phyloP scores from a whole-genome alignment of 331 rosid species.

The Quercus tomentella region DNA sequence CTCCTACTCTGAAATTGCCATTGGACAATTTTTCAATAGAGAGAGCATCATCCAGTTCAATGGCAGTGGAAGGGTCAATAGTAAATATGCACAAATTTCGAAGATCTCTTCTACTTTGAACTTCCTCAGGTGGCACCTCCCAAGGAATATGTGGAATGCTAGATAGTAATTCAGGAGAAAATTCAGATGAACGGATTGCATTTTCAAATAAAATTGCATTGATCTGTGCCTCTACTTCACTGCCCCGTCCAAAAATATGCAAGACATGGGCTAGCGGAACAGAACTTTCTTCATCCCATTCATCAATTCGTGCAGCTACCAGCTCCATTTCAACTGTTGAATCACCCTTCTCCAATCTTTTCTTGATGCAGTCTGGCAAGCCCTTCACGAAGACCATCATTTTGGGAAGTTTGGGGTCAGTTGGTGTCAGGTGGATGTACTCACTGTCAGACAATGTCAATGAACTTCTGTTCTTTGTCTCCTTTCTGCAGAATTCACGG shows the following conservation, averaged over 20 bases:
- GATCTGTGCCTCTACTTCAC: slow-evolving; percentile 55
- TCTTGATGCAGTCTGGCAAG: slow-evolving; percentile 51
- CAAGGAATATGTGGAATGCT: slow-evolving; percentile 61
- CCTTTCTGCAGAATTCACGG: slow-evolving; percentile 36
- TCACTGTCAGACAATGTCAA: slow-evolving; percentile 32
- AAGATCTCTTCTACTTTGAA: slow-evolving; percentile 57
- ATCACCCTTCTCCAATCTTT: slow-evolving; percentile 57
- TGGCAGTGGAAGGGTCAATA: slow-evolving; percentile 78
- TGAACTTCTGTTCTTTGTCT: slow-evolving; percentile 29
- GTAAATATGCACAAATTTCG: slow-evolving; percentile 74
- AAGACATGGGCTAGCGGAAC: slow-evolving; percentile 57
- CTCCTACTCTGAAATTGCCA: slow-evolving; percentile 73
- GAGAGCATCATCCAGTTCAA: slow-evolving; percentile 88
- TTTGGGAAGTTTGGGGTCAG: slow-evolving; percentile 60
- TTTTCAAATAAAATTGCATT: slow-evolving; percentile 77
- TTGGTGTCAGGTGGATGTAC: slow-evolving; percentile 59
- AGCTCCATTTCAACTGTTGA: slow-evolving; percentile 56
- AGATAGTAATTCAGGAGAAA: slow-evolving; percentile 50
- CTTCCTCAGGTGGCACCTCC: slow-evolving; percentile 66
- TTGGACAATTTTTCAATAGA: slow-evolving; percentile 65
- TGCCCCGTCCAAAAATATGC: slow-evolving; percentile 59
- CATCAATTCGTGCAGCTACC: slow-evolving; percentile 59
- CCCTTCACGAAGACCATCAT: slow-evolving; percentile 51
- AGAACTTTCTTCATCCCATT: slow-evolving; percentile 61
- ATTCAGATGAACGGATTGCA: slow-evolving; percentile 51